These are phyloP conservation scores for Cylindrotheca closterium DNA, from an alignment of 108 stramenopile genomes.

Conservation along the genomic window DNA sequence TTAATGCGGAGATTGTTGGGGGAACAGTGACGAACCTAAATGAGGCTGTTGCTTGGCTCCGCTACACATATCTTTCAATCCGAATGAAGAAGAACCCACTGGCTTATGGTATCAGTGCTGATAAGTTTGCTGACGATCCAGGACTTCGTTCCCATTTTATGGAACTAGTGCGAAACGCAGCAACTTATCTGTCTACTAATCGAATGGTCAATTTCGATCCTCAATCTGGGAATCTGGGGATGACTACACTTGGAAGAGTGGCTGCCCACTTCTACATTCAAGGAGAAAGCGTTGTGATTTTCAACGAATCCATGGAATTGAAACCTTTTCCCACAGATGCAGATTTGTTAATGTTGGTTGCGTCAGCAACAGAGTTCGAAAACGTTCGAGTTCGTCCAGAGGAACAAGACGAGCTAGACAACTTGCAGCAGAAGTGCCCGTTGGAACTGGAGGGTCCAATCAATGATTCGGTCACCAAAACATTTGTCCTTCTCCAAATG, in stretches of 20 bases:
- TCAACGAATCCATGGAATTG: slow-evolving; percentile 79
- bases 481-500: slow-evolving; percentile 89
- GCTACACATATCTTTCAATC: slow-evolving; percentile 96
- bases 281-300: slow-evolving; percentile 91
- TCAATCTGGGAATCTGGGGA: slow-evolving; percentile 87
- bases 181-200: slow-evolving; percentile 74
- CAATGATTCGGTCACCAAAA: slow-evolving; percentile 89
- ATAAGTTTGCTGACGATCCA: slow-evolving; percentile 79
- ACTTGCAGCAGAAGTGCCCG: slow-evolving; percentile 53
- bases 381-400: slow-evolving; percentile 94
- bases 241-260: slow-evolving; percentile 91
- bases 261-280: slow-evolving; percentile 99
- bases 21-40: slow-evolving; percentile 93
- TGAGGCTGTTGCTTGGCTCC: slow-evolving; percentile 94
- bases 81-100: slow-evolving; percentile 94
- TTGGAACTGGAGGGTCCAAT: slow-evolving; percentile 60
- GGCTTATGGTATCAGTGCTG: slow-evolving; percentile 89
- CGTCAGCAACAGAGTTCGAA: slow-evolving; percentile 94
- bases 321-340: slow-evolving; percentile 67
- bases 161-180: slow-evolving; percentile 84
- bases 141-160: slow-evolving; percentile 50
- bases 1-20: slow-evolving; percentile 98
- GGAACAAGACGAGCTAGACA: slow-evolving; percentile 86
- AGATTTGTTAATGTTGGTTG: slow-evolving; percentile 81
- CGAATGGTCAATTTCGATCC: slow-evolving; percentile 89